Evolutionary conservation across 179 eudicot genomes (phyloP).

Genomic region (Gypsophila paniculata): DNA sequence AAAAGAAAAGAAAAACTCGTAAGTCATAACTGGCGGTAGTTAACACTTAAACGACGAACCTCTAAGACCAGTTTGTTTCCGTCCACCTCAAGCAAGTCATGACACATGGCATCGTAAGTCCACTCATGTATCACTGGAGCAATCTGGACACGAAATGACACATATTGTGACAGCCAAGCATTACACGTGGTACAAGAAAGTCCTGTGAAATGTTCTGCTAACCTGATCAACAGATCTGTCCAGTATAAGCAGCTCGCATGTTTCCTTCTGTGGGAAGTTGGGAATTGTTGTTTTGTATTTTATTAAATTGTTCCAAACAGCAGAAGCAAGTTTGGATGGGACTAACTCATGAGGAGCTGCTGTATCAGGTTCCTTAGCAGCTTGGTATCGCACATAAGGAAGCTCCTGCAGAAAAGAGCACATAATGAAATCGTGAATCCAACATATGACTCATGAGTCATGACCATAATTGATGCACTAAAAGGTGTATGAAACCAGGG

Average conservation of each 20-base stretch:
- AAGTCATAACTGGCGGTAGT: no score
- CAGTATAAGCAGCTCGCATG: slow-evolving; percentile 83
- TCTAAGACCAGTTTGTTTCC: slow-evolving; percentile 83
- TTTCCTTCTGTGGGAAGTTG: slow-evolving; percentile 73
- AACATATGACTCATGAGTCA: background rate
- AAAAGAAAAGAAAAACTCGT: background rate
- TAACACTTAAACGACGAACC: slow-evolving; percentile 38
- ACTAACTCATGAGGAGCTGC: slow-evolving; percentile 46
- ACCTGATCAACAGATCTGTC: slow-evolving; percentile 96
- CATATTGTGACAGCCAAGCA: background rate
- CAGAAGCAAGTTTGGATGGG: slow-evolving; percentile 70
- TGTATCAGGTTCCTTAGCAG: slow-evolving; percentile 46
- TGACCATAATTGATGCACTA: background rate
- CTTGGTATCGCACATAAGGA: slow-evolving; percentile 67
- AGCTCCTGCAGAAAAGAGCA: slow-evolving; percentile 46
- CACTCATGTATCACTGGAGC: slow-evolving; percentile 99
- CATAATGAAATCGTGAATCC: slow-evolving; percentile 9
- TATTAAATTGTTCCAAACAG: slow-evolving; percentile 60
- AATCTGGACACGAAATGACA: slow-evolving; percentile 42
- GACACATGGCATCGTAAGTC: slow-evolving; percentile 99
- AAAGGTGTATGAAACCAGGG: background rate
- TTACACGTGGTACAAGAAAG: background rate
- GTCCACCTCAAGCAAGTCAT: slow-evolving; percentile 86
- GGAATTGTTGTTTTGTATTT: slow-evolving; percentile 65
- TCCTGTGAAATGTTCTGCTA: slow-evolving; percentile 9